Evolutionary conservation across 2,329 filamentous ascomycete species (phyloP).

Genomic region (Beauveria sp.): DNA sequence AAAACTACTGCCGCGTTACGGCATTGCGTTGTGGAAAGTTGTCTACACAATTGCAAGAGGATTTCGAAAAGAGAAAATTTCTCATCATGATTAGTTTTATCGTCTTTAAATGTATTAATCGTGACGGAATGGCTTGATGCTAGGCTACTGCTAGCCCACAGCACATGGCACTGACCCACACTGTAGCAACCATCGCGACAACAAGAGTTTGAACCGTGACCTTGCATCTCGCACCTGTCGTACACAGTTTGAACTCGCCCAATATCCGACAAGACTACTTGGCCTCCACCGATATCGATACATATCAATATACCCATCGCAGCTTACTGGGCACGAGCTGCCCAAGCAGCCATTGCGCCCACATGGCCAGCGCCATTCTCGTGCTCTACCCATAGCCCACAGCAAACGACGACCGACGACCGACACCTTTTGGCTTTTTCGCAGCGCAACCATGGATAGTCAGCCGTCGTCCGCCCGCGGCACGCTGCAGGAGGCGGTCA

Average conservation of each 20-base stretch:
- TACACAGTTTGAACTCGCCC: background rate
- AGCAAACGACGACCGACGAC: background rate
- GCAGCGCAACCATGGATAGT: background rate
- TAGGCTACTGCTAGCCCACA: background rate
- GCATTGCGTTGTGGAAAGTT: too few relatives aligned
- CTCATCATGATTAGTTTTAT: too few relatives aligned
- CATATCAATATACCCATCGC: background rate
- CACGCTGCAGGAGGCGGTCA: conserved; percentile 22
- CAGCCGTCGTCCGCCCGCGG: conserved; percentile 12
- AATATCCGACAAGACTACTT: background rate
- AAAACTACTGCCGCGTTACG: too few relatives aligned
- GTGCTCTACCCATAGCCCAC: background rate
- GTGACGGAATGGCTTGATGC: too few relatives aligned
- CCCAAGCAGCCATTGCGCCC: background rate
- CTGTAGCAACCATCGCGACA: background rate
- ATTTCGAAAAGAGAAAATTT: too few relatives aligned
- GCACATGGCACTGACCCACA: background rate
- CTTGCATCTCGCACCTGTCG: background rate
- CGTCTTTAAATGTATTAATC: too few relatives aligned
- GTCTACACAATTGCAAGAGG: too few relatives aligned
- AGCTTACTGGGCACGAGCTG: background rate
- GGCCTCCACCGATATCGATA: background rate
- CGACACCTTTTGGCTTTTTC: background rate
- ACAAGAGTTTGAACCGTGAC: background rate
- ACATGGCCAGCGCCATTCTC: background rate